A percentile compares a stretch with the other conserved stretches of the same genome.
Conservation (phyloP, 495 filamentous ascomycete species). For the Podospora didyma region DNA sequence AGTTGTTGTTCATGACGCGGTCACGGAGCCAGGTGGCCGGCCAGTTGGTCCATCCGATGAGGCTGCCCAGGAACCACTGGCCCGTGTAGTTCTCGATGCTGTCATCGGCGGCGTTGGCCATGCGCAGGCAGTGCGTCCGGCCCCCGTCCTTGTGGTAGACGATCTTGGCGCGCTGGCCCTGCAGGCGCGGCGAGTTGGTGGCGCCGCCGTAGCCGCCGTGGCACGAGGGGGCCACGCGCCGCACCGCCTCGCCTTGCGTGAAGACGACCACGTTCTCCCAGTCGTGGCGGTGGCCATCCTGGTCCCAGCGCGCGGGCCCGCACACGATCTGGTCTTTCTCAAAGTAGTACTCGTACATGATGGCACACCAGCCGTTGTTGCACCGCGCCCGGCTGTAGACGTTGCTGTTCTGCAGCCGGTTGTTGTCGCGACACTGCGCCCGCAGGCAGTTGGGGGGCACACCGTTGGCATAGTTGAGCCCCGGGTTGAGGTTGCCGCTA, state of each 20-base stretch:
- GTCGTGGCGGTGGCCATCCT: constrained; percentile 30
- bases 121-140: constrained; percentile 28
- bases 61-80: constrained; percentile 25
- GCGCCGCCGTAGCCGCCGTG: constrained; percentile 24
- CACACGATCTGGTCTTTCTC: constrained; percentile 30
- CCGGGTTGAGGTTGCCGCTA: constrained; percentile 27
- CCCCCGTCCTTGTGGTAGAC: constrained; percentile 28
- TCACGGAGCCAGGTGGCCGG: constrained; percentile 23
- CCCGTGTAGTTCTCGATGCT: constrained; percentile 30
- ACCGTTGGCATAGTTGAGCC: constrained; percentile 7
- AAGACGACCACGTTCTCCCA: constrained; percentile 36
- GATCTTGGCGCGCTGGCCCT: constrained; percentile 21
- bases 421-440: constrained; percentile 21
- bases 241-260: constrained; percentile 21
- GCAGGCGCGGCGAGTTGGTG: constrained; percentile 5
- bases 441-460: constrained; percentile 11
- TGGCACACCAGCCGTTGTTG: constrained; percentile 23
- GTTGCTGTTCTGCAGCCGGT: constrained; percentile 28
- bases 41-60: constrained; percentile 26
- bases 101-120: constrained; percentile 28
- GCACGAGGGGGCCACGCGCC: constrained; percentile 23
- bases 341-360: constrained; percentile 35
- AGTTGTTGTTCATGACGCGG: constrained; percentile 24
- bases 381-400: constrained; percentile 32
- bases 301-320: constrained; percentile 11